Conservation (phyloP, 768 basidiomycete genomes). For the Collybia sordida region DNA sequence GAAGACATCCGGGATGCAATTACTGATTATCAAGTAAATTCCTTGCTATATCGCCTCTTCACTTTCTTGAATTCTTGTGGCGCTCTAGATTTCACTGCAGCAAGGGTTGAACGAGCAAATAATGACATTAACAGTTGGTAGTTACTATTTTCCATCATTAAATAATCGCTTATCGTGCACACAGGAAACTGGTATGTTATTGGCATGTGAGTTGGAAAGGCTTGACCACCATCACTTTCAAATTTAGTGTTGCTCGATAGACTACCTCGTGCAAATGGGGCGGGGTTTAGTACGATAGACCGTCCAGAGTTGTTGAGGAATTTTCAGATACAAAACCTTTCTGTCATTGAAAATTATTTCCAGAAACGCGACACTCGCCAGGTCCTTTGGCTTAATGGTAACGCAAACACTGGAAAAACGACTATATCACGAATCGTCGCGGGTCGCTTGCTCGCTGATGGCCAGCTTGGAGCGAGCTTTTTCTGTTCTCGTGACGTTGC, state of each 20-base stretch:
- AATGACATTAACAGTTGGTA: neutral
- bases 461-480: conserved; percentile 19
- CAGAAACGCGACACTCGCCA: conserved; percentile 30
- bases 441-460: neutral
- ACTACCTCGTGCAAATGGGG: no score
- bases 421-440: conserved; percentile 13
- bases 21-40: conserved; percentile 2
- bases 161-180: no score
- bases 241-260: no score
- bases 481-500: conserved; percentile 19
- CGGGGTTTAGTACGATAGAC: no score
- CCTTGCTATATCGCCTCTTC: neutral
- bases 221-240: no score
- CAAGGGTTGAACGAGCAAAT: neutral
- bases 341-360: conserved; percentile 17
- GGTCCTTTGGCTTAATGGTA: conserved; percentile 19
- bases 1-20: neutral
- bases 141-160: neutral
- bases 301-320: no score
- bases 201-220: no score
- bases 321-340: neutral
- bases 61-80: neutral
- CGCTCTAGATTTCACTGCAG: neutral
- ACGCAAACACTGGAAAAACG: conserved; percentile 21
- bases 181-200: neutral